Evolutionary conservation across 2,329 filamentous ascomycete species (phyloP), one percentile per base, ranked within the genome.

Genomic region (Beauveria rudraprayagi): DNA sequence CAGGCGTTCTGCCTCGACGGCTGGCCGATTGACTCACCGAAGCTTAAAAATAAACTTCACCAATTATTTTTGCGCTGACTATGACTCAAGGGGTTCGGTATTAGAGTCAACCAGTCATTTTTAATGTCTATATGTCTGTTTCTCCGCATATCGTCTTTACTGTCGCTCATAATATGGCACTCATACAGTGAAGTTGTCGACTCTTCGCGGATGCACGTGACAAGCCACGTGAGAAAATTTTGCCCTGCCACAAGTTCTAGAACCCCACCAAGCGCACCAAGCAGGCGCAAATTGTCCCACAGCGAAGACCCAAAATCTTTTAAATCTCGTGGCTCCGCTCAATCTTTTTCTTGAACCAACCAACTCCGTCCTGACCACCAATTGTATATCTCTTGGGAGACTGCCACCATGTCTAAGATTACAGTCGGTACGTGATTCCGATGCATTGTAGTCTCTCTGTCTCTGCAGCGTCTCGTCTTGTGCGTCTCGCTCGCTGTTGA

Each of bases 321-420:
- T 64, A 68, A 69, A 64, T 61, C 57, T 56, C 62, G 61, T 34
- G 56, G 62, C 46, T 52, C 57, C 56, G 57, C 61, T 44, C 64
- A 63, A 54, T 61, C 48, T 47, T 58, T 62, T 62, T 16, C 50
- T 55, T 46, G 61, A 69, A 69, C 68, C 66, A 68, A 66, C 61
- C 68, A 52, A 63, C 65, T 30, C 65, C 70, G 70, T 71, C 71
- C 74, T 66, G 73, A 75, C 83, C 85, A 90, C 88, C 88, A 89
- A 85, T 89, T 89, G 86, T 87, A 84, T 69, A 66, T 60, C 86
- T 90, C 89, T 83, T 90, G 89, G 88, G 90, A 92, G 89, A 92
- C 89, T 89, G 87, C 84, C 83, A 87, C 79, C 69, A 91, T 92
- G 89, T 92, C 89, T 71, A 92, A 92, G 81, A 91, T 91, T 81